phyloP scores from a whole-genome alignment of 129 eudicot species.

The Tagetes patula region DNA sequence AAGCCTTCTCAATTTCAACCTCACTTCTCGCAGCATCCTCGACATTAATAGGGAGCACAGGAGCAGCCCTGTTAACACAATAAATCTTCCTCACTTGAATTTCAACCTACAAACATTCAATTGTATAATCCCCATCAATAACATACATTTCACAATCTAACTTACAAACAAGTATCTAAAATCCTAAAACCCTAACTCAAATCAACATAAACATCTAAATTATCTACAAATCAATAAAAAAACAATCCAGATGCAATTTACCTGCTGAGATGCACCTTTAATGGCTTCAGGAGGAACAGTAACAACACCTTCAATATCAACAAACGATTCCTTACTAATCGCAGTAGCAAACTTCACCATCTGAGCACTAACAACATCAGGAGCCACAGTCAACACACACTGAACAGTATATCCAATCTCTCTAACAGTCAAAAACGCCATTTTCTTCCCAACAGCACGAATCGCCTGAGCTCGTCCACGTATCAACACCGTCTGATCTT shows the following conservation, averaged over 20 bases:
- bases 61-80: slow-evolving; percentile 58
- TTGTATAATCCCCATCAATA: neutral
- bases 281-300: slow-evolving; percentile 56
- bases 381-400: slow-evolving; percentile 70
- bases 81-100: slow-evolving; percentile 71
- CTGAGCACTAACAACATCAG: slow-evolving; percentile 57
- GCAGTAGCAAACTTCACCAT: slow-evolving; percentile 69
- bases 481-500: slow-evolving; percentile 50
- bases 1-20: slow-evolving; percentile 59
- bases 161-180: neutral
- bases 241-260: neutral
- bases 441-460: slow-evolving; percentile 86
- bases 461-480: slow-evolving; percentile 70
- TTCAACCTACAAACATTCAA: slow-evolving; percentile 57
- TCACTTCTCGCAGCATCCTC: slow-evolving; percentile 97
- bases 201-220: neutral
- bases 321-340: slow-evolving; percentile 59
- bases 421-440: slow-evolving; percentile 77
- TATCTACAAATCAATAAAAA: neutral
- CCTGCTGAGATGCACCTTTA: slow-evolving; percentile 89
- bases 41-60: slow-evolving; percentile 68
- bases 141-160: neutral
- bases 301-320: slow-evolving; percentile 64
- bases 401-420: slow-evolving; percentile 68
- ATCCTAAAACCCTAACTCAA: slow-evolving; percentile 4